phyloP scores from a whole-genome alignment of 2,329 filamentous ascomycete species.

The Fusarium sp. region DNA sequence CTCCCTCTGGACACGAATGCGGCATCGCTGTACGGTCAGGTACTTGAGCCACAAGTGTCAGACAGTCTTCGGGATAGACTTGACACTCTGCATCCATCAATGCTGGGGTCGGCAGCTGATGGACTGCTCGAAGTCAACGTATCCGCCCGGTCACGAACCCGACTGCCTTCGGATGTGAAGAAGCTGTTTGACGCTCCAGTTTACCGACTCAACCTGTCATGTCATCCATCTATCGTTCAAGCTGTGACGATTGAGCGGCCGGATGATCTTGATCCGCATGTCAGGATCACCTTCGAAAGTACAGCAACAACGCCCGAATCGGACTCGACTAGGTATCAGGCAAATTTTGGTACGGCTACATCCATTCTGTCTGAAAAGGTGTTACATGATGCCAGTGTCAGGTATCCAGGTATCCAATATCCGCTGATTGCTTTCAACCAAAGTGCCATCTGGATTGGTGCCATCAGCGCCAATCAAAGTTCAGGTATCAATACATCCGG shows the following conservation, averaged over 20 bases:
- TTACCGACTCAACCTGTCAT: conserved; percentile 12
- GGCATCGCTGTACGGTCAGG: neutral
- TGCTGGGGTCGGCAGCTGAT: neutral
- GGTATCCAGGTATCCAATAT: neutral
- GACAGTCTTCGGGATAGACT: conserved; percentile 3
- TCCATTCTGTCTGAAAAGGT: neutral
- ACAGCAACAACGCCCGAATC: neutral
- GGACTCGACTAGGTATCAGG: neutral
- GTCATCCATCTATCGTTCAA: neutral
- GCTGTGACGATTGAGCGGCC: neutral
- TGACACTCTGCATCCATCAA: neutral
- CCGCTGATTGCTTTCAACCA: conserved; percentile 17
- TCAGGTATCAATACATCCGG: neutral
- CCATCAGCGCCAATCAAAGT: neutral
- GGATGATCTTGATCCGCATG: neutral
- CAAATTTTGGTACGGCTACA: conserved; percentile 1
- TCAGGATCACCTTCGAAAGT: conserved; percentile 14
- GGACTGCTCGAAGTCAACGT: conserved; percentile 19
- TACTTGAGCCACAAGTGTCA: neutral
- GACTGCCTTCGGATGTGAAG: neutral
- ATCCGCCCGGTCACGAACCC: neutral
- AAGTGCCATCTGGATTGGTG: conserved; percentile 16
- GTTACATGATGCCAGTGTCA: neutral
- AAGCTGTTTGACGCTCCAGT: conserved; percentile 14
- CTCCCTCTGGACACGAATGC: neutral